A percentile compares a stretch with the other conserved stretches of the same genome.
Conservation (phyloP, 768 basidiomycete genomes). For the Ramaria sp. region DNA sequence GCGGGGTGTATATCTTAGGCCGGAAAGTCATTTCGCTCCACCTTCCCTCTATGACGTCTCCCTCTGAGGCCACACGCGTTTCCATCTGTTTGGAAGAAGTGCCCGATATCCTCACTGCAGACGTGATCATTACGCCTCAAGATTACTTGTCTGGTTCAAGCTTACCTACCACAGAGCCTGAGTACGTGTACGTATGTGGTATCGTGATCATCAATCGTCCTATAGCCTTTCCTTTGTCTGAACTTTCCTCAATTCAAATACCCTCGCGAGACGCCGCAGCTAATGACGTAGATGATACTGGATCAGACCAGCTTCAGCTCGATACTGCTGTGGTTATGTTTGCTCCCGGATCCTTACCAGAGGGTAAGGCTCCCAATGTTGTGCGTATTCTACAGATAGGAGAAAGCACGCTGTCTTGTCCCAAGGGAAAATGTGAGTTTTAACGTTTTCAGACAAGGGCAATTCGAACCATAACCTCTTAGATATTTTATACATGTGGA, state of each 20-base stretch:
- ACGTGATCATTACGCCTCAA: constrained; percentile 41
- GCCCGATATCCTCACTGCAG: constrained; percentile 44
- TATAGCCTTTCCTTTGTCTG: constrained; percentile 17
- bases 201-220: constrained; percentile 41
- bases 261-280: constrained; percentile 16
- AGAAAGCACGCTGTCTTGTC: constrained; percentile 62
- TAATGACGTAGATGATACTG: constrained; percentile 13
- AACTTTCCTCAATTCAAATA: constrained; percentile 17
- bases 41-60: constrained; percentile 15
- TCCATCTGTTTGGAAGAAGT: constrained; percentile 44
- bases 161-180: neutral
- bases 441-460: neutral
- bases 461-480: neutral
- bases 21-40: constrained; percentile 26
- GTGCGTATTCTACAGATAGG: constrained; percentile 62
- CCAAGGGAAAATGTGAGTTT: constrained; percentile 57
- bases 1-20: constrained; percentile 64
- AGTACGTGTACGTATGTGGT: constrained; percentile 28
- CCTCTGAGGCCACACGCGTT: constrained; percentile 9
- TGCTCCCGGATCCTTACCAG: constrained; percentile 48
- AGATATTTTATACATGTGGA: constrained; percentile 9
- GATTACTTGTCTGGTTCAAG: neutral
- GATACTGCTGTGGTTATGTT: constrained; percentile 69
- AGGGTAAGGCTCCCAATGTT: constrained; percentile 35
- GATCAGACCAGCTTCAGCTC: constrained; percentile 13